These are phyloP conservation scores for Coprinopsis cinerea DNA, from an alignment of 768 basidiomycete genomes.

Conservation along the genomic window DNA sequence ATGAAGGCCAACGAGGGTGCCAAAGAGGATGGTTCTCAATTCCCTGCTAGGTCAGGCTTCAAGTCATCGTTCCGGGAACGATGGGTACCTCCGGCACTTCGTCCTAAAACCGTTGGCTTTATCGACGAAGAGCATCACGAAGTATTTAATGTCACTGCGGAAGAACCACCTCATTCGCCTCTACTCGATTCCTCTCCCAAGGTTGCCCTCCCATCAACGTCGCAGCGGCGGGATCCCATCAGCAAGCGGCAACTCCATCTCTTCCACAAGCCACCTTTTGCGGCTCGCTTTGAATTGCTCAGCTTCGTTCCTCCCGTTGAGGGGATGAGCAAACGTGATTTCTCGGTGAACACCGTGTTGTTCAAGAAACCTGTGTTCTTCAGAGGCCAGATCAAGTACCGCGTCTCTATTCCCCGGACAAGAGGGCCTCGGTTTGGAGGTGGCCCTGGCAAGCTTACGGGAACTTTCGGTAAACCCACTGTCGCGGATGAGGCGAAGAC, in stretches of 20 bases:
- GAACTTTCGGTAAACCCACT: conserved; percentile 38
- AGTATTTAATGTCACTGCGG: conserved; percentile 38
- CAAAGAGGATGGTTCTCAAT: conserved; percentile 23
- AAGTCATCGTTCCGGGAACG: conserved; percentile 32
- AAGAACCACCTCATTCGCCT: conserved; percentile 46
- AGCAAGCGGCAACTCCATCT: conserved; percentile 41
- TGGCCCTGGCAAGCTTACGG: conserved; percentile 19
- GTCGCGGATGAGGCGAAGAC: conserved; percentile 35
- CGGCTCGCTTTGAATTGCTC: conserved; percentile 56
- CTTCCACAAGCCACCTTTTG: conserved; percentile 32
- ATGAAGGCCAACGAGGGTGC: conserved; percentile 48
- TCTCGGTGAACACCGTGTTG: conserved; percentile 60
- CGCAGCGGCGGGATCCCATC: conserved; percentile 37
- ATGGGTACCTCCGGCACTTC: conserved; percentile 55
- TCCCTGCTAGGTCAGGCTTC: conserved; percentile 15
- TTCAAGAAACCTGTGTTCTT: conserved; percentile 40
- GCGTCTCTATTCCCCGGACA: conserved; percentile 35
- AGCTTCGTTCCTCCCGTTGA: conserved; percentile 69
- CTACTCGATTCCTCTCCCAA: conserved; percentile 45
- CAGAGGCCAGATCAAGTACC: conserved; percentile 36
- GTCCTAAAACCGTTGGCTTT: conserved; percentile 30
- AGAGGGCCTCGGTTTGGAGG: conserved; percentile 29
- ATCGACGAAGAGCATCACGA: conserved; percentile 33
- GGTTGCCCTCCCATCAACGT: conserved; percentile 16
- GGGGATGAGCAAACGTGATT: conserved; percentile 54